Base-by-base conservation (phyloP, 2,329 filamentous ascomycete species). In the Verticillium alfalfae region DNA sequence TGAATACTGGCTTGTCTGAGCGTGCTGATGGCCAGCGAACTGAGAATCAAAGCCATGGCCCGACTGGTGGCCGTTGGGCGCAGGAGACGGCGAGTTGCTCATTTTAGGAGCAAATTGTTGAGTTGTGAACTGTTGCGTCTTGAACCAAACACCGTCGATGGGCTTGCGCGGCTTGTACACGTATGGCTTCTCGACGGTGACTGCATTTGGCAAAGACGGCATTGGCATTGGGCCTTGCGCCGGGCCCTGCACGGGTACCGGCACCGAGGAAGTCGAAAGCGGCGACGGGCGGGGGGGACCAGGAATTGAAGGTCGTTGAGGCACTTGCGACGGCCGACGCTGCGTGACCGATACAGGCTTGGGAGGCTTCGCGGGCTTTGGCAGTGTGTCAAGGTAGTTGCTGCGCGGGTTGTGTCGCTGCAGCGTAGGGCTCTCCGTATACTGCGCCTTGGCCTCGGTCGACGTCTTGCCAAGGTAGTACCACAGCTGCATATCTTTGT, bases 361-460 rank as follows among this genome's bases (percentile, higher is more conserved):
- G 16, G 70, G 64, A 71, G 76, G 73, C 64, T 76, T 80, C 4
- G 73, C 68, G 5, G 81, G 79, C 66, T 85, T 85, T 59, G 79
- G 86, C 59, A 92, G 78, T 2, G 88, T 88, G 56, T 92, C 88
- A 71, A 93, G 74, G 73, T 89, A 93, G 71, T 89, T 90, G 66
- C 87, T 88, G 75, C 84, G 88, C 2, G 82, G 77, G 63, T 92
- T 91, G 73, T 92, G 83, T 56, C 78, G 78, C n/a, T 76, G 81
- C 13, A 75, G 81, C 9, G 70, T 65, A 54, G 84, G 85, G 75
- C 96, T 88, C 69, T 95, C 91, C 5, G 93, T 96, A 76, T 95
- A 99, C 72, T 96, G 92, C 34, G 93, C 89, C 73, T 89, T 93
- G 60, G 92, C 90, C 70, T 98, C 94, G 7, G 94, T 97, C 26